phyloP scores from a whole-genome alignment of 495 filamentous ascomycete genomes.

The Neurospora sp. region DNA sequence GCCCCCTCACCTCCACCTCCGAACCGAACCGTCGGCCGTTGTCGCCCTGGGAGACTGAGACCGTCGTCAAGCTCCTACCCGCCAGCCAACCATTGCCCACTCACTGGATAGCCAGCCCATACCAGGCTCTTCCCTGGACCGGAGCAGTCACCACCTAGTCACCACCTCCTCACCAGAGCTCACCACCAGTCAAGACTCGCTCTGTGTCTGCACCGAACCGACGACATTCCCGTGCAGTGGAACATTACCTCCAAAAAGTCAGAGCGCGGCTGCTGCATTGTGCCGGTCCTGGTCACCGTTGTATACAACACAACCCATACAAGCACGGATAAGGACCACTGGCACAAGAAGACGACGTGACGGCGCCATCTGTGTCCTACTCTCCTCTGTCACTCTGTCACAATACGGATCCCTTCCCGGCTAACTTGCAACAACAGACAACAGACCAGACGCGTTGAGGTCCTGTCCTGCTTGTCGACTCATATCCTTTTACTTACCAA shows the following conservation, averaged over 20 bases:
- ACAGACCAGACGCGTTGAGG: not conserved
- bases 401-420: slow-evolving; percentile 6
- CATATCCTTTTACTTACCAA: not conserved
- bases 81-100: not conserved
- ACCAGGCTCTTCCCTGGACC: not conserved
- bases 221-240: slow-evolving; percentile 18
- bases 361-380: slow-evolving; percentile 38
- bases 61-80: not conserved
- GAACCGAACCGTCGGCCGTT: not conserved
- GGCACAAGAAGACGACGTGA: slow-evolving; percentile 20
- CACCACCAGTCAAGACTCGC: not conserved
- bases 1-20: not conserved
- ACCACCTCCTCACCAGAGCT: slow-evolving; percentile 4
- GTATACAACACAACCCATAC: slow-evolving; percentile 1
- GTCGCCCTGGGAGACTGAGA: not conserved
- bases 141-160: slow-evolving; percentile 1
- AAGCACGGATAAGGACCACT: slow-evolving; percentile 14
- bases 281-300: slow-evolving; percentile 5
- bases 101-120: not conserved
- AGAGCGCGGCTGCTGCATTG: slow-evolving; percentile 9
- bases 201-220: slow-evolving; percentile 17
- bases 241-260: slow-evolving; percentile 6
- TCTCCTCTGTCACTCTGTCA: slow-evolving; percentile 20
- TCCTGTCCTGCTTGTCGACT: not conserved
- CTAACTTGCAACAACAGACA: not conserved